Percentiles rank a stretch among this genome's conserved stretches.
These are phyloP conservation scores for Globisporangium paroecandrum DNA, from an alignment of 352 stramenopile species.

Conservation along the genomic window DNA sequence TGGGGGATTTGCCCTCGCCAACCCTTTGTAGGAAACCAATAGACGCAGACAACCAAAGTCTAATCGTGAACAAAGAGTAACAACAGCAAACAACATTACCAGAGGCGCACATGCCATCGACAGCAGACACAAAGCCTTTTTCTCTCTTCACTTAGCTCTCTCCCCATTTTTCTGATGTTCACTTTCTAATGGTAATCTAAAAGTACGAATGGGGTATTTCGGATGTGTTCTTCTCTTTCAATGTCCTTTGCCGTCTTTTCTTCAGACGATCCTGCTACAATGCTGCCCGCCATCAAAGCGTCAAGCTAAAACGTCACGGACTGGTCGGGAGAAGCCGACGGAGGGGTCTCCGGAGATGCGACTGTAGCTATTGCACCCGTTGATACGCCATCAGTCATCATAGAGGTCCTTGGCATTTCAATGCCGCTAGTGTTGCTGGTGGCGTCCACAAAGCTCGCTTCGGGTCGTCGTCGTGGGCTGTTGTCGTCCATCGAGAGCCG, in stretches of 20 bases:
- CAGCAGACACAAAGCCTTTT: not conserved
- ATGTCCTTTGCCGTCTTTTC: not conserved
- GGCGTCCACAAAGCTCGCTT: not conserved
- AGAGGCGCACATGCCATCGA: not conserved
- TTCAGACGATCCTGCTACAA: not conserved
- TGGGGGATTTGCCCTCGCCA: not conserved
- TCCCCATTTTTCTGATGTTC: not conserved
- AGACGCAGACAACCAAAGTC: not conserved
- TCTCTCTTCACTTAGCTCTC: not conserved
- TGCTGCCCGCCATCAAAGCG: not conserved
- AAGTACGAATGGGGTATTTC: not conserved
- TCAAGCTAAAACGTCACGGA: not conserved
- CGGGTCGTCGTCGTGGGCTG: constrained; percentile 9
- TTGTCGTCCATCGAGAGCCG: constrained; percentile 8
- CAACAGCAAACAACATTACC: not conserved
- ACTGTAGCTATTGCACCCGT: not conserved
- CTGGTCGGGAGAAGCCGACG: not conserved
- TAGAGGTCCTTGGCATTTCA: not conserved
- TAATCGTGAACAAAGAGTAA: not conserved
- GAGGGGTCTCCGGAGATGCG: not conserved
- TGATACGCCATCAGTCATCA: not conserved
- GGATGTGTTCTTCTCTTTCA: not conserved
- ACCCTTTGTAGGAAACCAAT: not conserved
- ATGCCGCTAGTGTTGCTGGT: not conserved
- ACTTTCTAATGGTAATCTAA: not conserved